phyloP scores from a whole-genome alignment of 1,284 basidiomycete genomes.

The Pholiota adiposa region DNA sequence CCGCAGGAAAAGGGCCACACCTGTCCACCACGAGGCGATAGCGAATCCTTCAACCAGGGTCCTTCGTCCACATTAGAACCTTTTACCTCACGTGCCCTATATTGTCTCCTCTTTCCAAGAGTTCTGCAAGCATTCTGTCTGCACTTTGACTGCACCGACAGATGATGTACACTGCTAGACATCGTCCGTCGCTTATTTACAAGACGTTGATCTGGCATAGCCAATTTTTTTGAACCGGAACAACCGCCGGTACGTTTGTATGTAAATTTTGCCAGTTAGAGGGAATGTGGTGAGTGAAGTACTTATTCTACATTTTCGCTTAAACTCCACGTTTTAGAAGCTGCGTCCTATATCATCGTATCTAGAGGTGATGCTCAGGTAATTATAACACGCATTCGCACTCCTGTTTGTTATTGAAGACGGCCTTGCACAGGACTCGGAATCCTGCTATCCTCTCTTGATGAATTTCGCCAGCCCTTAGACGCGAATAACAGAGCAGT shows the following conservation, averaged over 20 bases:
- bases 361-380: conserved; percentile 5
- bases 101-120: background rate
- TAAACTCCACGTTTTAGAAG: conserved; percentile 1
- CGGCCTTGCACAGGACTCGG: too few relatives aligned
- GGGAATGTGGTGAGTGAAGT: background rate
- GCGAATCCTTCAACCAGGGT: conserved; percentile 11
- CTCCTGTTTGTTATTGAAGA: background rate
- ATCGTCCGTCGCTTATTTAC: too few relatives aligned
- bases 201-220: too few relatives aligned
- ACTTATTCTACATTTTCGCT: background rate
- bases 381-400: background rate
- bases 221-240: too few relatives aligned
- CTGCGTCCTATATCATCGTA: background rate
- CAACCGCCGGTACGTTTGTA: background rate
- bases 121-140: background rate
- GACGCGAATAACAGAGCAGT: too few relatives aligned
- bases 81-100: conserved; percentile 15
- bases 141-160: too few relatives aligned
- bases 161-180: too few relatives aligned
- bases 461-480: too few relatives aligned
- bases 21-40: conserved; percentile 27
- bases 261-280: background rate
- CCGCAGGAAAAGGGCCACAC: conserved; percentile 22
- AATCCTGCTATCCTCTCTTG: too few relatives aligned
- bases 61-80: conserved; percentile 2